Evolutionary conservation across 2,329 filamentous ascomycete species (phyloP).

Genomic region (Colletotrichum limetticola): DNA sequence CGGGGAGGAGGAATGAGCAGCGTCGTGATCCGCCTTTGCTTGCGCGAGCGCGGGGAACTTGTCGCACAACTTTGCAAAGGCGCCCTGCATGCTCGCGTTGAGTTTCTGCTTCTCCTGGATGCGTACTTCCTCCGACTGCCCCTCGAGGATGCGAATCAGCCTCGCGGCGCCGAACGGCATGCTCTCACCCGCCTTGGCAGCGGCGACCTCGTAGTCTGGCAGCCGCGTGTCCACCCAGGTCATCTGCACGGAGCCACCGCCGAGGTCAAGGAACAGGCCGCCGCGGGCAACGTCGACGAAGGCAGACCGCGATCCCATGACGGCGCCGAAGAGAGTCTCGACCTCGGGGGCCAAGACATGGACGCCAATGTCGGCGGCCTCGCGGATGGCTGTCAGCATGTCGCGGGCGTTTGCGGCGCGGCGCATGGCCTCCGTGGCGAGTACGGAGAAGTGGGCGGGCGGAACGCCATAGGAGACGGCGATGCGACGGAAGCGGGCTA

Average conservation of each 20-base stretch:
- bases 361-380: conserved; percentile 71
- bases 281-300: conserved; percentile 69
- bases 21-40: conserved; percentile 37
- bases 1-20: not conserved
- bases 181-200: conserved; percentile 65
- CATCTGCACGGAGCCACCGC: conserved; percentile 77
- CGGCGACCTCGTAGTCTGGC: conserved; percentile 60
- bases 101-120: conserved; percentile 65
- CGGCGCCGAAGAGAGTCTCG: conserved; percentile 83
- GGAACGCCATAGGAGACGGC: conserved; percentile 78
- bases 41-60: conserved; percentile 61
- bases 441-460: conserved; percentile 72
- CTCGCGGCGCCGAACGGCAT: conserved; percentile 71
- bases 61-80: conserved; percentile 65
- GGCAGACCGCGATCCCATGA: conserved; percentile 81
- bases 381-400: conserved; percentile 73
- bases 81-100: conserved; percentile 64
- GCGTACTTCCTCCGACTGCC: conserved; percentile 50
- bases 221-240: conserved; percentile 67
- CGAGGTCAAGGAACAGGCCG: conserved; percentile 87
- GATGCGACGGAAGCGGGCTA: conserved; percentile 77
- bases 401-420: conserved; percentile 78
- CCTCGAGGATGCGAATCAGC: conserved; percentile 61
- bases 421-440: conserved; percentile 91
- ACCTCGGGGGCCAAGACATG: conserved; percentile 80